phyloP scores from a whole-genome alignment of 306 rosid species.

The Prunus mira region DNA sequence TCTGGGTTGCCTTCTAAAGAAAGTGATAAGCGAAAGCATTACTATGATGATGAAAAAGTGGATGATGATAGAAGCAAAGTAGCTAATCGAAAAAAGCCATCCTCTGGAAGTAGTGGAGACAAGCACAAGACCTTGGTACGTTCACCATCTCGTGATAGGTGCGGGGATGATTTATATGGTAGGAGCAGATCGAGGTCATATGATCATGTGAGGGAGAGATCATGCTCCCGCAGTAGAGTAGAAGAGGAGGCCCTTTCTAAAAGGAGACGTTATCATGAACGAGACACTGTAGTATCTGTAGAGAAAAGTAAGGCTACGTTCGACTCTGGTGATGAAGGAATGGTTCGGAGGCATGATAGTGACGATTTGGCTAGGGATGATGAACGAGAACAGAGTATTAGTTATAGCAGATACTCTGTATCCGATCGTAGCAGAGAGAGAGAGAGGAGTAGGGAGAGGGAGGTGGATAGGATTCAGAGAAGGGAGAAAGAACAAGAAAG shows the following conservation, averaged over 20 bases:
- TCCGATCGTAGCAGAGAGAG: constrained; percentile 27
- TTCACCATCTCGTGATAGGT: constrained; percentile 42
- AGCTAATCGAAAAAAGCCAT: constrained; percentile 22
- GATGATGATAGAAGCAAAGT: constrained; percentile 35
- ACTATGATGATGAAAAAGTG: constrained; percentile 30
- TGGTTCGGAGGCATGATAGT: constrained; percentile 17
- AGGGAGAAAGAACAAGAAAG: constrained; percentile 56
- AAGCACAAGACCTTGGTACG: constrained; percentile 26
- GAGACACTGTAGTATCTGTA: constrained; percentile 23
- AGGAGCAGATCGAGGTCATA: constrained; percentile 68
- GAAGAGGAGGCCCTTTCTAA: constrained; percentile 62
- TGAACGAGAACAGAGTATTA: constrained; percentile 36
- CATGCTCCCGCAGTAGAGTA: constrained; percentile 47
- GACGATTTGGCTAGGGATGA: constrained; percentile 42
- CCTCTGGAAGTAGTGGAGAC: constrained; percentile 52
- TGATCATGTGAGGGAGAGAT: constrained; percentile 54
- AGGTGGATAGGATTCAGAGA: constrained; percentile 19
- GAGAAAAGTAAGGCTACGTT: constrained; percentile 34
- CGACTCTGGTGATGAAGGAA: constrained; percentile 45
- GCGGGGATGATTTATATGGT: background rate
- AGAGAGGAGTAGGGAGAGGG: constrained; percentile 54
- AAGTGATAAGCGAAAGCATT: constrained; percentile 32
- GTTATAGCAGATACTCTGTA: constrained; percentile 26
- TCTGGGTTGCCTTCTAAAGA: constrained; percentile 36
- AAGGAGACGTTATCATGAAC: constrained; percentile 37